Percentiles rank a stretch among this genome's conserved stretches.
These are phyloP conservation scores for Globisporangium splendens DNA, from an alignment of 352 stramenopile species.

Conservation along the genomic window DNA sequence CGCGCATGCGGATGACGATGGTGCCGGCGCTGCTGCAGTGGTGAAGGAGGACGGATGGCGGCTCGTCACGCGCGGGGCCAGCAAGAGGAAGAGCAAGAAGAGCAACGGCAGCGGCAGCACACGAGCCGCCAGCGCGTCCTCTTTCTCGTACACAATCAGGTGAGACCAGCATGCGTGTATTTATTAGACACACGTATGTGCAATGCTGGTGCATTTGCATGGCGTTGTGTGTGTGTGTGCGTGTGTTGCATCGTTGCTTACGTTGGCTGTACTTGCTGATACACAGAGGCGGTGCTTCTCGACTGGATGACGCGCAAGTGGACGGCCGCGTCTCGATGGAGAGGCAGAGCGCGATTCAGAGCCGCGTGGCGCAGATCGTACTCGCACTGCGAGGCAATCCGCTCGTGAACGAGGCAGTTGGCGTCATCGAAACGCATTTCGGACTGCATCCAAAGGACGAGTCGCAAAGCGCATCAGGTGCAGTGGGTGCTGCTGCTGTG, in stretches of 20 bases:
- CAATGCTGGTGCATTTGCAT: not conserved
- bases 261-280: too few species aligned
- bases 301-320: constrained; percentile 6
- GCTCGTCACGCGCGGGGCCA: constrained; percentile 10
- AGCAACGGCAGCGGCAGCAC: not conserved
- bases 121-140: not conserved
- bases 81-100: constrained; percentile 8
- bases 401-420: constrained; percentile 26
- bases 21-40: not conserved
- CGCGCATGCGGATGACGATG: too few species aligned
- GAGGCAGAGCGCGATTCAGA: constrained; percentile 36
- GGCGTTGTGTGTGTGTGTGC: not conserved
- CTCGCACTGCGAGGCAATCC: constrained; percentile 23
- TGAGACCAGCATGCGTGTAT: not conserved
- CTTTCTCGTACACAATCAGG: constrained; percentile 11
- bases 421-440: constrained; percentile 28
- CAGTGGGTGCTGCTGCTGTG: not conserved
- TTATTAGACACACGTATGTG: too few species aligned
- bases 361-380: constrained; percentile 34
- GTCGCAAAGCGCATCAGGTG: not conserved
- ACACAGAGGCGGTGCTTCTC: too few species aligned
- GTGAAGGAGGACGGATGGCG: constrained; percentile 9
- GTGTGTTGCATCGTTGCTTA: too few species aligned
- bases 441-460: constrained; percentile 4
- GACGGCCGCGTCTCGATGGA: constrained; percentile 23